phyloP scores from a whole-genome alignment of 345 rosid species.

The Salix caprea region DNA sequence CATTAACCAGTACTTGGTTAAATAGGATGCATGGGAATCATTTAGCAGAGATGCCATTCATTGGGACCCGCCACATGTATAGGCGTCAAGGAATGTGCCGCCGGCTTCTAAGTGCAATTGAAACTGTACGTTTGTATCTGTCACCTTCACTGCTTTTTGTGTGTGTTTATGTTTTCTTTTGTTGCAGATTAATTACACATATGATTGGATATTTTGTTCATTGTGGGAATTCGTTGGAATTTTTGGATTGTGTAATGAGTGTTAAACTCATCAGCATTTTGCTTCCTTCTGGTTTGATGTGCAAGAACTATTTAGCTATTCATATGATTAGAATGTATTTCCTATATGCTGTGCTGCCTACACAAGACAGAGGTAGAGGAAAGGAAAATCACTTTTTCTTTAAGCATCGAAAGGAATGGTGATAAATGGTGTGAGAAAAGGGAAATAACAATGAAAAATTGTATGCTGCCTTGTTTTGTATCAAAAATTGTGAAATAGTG shows the following conservation, averaged over 20 bases:
- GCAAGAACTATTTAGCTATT: no score
- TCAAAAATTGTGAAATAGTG: no score
- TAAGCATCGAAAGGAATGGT: no score
- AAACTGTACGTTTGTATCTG: conserved; percentile 53
- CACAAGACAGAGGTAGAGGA: no score
- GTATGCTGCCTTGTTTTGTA: no score
- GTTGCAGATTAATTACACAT: neutral
- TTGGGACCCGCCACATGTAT: conserved; percentile 79
- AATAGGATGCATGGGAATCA: conserved; percentile 76
- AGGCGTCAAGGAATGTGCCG: conserved; percentile 98
- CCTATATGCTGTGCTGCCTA: no score
- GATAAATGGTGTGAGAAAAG: no score
- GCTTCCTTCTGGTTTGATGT: neutral
- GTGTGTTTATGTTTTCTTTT: neutral
- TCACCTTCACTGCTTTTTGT: neutral
- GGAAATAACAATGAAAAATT: no score
- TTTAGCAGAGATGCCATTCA: conserved; percentile 97
- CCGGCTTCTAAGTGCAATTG: conserved; percentile 74
- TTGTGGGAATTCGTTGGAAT: neutral
- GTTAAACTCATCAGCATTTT: neutral
- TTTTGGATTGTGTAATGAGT: neutral
- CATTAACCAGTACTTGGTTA: conserved; percentile 9
- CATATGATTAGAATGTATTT: no score
- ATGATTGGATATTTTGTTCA: neutral
- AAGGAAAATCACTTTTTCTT: no score